Evolutionary conservation across 495 filamentous ascomycete genomes (phyloP), one percentile per base, ranked within the genome.

Genomic region (Thermothielavioides terrestris): DNA sequence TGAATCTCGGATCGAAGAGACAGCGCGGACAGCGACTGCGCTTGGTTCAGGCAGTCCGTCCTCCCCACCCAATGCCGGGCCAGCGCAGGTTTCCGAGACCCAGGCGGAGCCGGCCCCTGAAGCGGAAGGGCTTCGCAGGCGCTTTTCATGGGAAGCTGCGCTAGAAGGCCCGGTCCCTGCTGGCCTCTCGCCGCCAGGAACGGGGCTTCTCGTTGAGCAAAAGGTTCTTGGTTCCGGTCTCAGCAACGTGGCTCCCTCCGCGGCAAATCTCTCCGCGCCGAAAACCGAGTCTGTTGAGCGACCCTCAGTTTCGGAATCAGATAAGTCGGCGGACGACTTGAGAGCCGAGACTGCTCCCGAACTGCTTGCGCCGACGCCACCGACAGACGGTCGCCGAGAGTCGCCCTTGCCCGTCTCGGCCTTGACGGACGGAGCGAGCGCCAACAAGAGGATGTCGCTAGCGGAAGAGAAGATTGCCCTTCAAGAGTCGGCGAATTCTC

Each of bases 71-170:
- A 11, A n/a, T 21, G 22, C 42, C 9, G 10, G n/a, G 30, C 9
- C 38, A 17, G 51, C 51, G 21, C 5, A 42, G 1, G 26, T 15
- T 4, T 12, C 51, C 7, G 43, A 50, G 1, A 0, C 10, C 17
- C 22, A 38, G 1, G 21, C 3, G 2, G 40, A 31, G 15, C 37
- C 28, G 18, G 21, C 50, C 8, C 52, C 50, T 2, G 47, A 48
- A 25, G 50, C 44, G 10, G 49, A 31, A 5, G 48, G 42, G 11
- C 58, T 55, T 1, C 60, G 58, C 20, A 67, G 61, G 38, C 69
- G 70, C 14, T 81, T 79, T 50, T 81, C 78, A 2, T 81, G 77
- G 77, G 76, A 81, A 54, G 48, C 49, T 14, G 28, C 28, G 7
- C 25, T 28, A 28, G 18, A 55, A 22, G 38, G 30, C 6, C 37